Base-by-base conservation (phyloP, 805 yeast species). In the Hermanozyma aechmeae region DNA sequence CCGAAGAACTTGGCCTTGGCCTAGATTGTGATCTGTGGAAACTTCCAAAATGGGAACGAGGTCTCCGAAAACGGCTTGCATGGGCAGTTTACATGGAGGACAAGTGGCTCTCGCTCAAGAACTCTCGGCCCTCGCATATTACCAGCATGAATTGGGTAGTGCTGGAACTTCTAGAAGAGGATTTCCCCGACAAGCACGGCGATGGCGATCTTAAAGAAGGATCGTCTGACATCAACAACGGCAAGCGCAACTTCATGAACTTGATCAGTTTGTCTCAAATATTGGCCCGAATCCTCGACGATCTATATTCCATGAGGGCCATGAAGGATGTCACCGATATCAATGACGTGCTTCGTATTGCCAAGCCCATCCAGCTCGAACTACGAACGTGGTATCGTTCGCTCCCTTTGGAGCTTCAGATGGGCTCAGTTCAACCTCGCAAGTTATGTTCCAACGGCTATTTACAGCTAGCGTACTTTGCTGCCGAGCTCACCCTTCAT, bases 31-130 rank as follows among this genome's bases (percentile, higher is more conserved):
- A 79, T 33, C 72, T 70, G 39, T 89, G 98, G 98, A 77, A 81
- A 45, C 57, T 89, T 20, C 97, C 97, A 0, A 78, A 79, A 43
- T 92, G 97, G 97, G 98, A 89, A 48, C 66, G 94, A 28, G 93
- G 94, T 5, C 57, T 89, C 27, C 66, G 98, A 29, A 72, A 84
- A 42, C 65, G 97, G 34, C 56, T 89, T 27, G 95, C 96, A 1
- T 89, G 98, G 97, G 96, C 96, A 0, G 92, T 86, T 2, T 89
- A 75, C 65, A 63, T 81, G 29, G 94, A 86, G 51, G 96, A 86
- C 46, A 85, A 87, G 49, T 89, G 97, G 97, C 67, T 79, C 7
- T 64, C 95, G 2, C 56, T 87, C 27, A 73, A 76, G 30, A 93
- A 84, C 46, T 74, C 87, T 0, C 63, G 96, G 24, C 94, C 95